Base-by-base conservation (phyloP, 1,284 basidiomycete genomes). In the Cronartium quercuum region DNA sequence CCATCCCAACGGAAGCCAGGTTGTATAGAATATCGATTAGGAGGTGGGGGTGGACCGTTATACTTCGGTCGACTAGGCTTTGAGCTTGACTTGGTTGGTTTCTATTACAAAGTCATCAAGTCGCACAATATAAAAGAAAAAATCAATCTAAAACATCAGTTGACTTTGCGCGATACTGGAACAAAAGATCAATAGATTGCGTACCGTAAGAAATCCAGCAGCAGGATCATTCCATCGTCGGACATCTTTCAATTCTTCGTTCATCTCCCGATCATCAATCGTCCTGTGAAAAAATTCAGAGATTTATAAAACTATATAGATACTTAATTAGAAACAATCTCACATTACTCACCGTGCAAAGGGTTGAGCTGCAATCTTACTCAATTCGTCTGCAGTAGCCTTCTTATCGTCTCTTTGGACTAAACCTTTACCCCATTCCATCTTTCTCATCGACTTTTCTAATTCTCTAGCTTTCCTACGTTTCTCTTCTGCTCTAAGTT, bases 1-100 rank as follows among this genome's bases (percentile, higher is more conserved):
- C 79, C 93, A 81, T 98, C 95, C 95, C 94, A 98, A 78, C 95
- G 86, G 81, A 94, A 94, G 0, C 95, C 95, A 12, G 95, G 96
- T 73, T 87, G 88, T 77, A 99, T 97, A 34, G 89, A 89, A 82
- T 95, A 98, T 9, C 95, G 88, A 84, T 99, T 98, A 7, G 94
- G 93, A 18, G 93, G 89, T 1, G 91, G 93, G 1, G 89, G 86
- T 0, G 93, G 91, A 7, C 94, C 94, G 35, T 84, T 86, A 82
- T 98, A 98, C 80, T 90, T 88, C 0, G 94, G 94, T 83, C 66
- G 66, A 10, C n/a, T 66, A 13, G 70, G 58, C 64, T 71, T 71
- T 6, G 63, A n/a, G 10, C 63, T 58, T 18, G 64, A 66, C 6
- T 61, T 47, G n/a, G 7, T 58, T 61, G 70, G 6, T 74, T 66